Conservation (phyloP, 2,329 filamentous ascomycete genomes). For the Penicillium sp. region DNA sequence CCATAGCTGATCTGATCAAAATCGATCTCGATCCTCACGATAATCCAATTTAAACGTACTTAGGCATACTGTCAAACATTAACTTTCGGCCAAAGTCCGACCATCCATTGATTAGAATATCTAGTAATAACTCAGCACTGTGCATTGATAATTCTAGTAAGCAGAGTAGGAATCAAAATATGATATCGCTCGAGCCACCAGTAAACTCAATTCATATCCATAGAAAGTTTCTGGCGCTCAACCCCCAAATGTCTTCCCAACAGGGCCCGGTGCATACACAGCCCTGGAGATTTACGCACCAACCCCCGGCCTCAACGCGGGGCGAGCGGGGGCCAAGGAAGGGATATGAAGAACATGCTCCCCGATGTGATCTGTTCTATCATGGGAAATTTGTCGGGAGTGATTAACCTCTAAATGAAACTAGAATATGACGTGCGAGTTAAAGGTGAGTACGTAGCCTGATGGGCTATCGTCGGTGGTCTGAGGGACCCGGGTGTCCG, state of each 20-base stretch:
- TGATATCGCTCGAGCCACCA: not conserved
- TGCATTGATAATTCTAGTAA: not conserved
- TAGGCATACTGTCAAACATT: not conserved
- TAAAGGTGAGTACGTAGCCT: not conserved
- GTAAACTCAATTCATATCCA: not conserved
- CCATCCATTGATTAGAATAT: not conserved
- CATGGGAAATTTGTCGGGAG: not conserved
- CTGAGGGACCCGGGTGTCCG: too few species aligned
- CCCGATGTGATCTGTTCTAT: not conserved
- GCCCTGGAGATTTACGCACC: not conserved
- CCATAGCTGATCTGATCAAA: not conserved
- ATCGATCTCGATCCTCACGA: too few species aligned
- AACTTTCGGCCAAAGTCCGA: not conserved
- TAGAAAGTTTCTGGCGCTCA: not conserved
- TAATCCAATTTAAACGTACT: too few species aligned
- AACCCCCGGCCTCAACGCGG: not conserved
- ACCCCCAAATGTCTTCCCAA: not conserved
- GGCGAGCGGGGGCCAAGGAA: not conserved
- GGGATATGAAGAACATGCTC: not conserved
- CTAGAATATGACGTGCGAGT: not conserved
- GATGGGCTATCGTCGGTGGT: too few species aligned
- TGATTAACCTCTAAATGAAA: not conserved
- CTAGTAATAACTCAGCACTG: too few species aligned
- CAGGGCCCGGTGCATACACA: not conserved
- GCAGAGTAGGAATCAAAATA: not conserved